Evolutionary conservation across 2,329 filamentous ascomycete genomes (phyloP), one percentile per base, ranked within the genome.

Genomic region (Dendrostoma leiphaemia): DNA sequence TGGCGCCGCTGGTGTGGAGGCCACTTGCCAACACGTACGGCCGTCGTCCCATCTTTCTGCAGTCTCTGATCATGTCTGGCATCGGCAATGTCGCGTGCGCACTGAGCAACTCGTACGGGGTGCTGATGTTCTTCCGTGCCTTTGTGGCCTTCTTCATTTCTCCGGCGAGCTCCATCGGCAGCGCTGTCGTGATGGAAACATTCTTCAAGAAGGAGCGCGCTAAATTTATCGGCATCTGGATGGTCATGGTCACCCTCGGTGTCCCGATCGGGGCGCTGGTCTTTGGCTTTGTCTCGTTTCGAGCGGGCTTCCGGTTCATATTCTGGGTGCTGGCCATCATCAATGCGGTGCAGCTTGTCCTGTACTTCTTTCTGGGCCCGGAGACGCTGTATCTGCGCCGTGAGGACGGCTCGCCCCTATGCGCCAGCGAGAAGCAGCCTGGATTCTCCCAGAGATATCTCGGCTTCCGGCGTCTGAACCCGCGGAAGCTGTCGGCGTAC

Each of bases 71-170:
- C 2, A 67, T 74, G 21, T 74, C 74, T 55, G 58, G 73, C 3
- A 63, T 76, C 2, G 77, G 77, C 60, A 82, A 81, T 53, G 67
- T 82, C 19, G 79, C 76, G 7, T 81, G 79, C 57, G 79, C 76
- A 1, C 71, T 77, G 50, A 76, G 74, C 29, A 65, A 67, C 3
- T 71, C 68, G 1, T 82, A 81, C 60, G 71, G 65, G 0, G 66
- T 77, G 10, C 78, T 79, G 74, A 74, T 72, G 1, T 67, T 71
- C 2, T 81, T 76, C 48, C 71, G 79, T 48, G 77, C 76, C 10
- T 66, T 83, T 26, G 70, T 72, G 8, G 71, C 78, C 0, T 81
- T 82, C 60, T 83, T 82, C 64, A 81, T 82, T 53, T 74, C 71
- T 24, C 80, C 80, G 6, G 75, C 79, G 1, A 71, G 69, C 7